Evolutionary conservation across 176 grass and related monocot genomes (phyloP), one percentile per base, ranked within the genome.

Genomic region (Saccharum spontaneum): DNA sequence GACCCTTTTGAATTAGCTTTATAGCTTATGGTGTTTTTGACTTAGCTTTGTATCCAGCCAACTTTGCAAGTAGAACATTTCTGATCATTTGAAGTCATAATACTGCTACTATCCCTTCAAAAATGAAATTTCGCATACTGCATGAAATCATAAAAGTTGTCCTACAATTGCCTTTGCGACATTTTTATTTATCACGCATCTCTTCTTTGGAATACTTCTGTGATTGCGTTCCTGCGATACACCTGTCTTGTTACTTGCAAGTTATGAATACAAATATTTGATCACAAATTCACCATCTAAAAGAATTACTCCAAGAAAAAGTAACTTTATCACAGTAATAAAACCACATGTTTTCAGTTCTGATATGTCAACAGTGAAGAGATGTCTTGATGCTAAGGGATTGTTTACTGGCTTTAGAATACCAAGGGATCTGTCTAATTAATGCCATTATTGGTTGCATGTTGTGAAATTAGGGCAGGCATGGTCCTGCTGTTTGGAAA

Each of bases 71-170:
- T 57, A 57, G 12, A 26, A 66, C 63, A 30, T 48, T 60, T 90
- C 26, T 71, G 71, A 43, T 72, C 36, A 45, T 61, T 68, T 1
- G 22, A 50, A 65, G 14, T 44, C 54, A 69, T 50, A 37, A 61
- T 49, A 75, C 10, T 69, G 26, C 44, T 80, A 1, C 38, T 81
- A 22, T 65, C 17, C 43, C 22, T 71, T 10, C 68, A 72, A 8
- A 69, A 61, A 82, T 73, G 81, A 73, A 46, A 55, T 83, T 73
- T 76, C 72, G 11, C 30, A 73, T 75, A 74, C 48, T 50, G 24
- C 28, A 3, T 16, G 59, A 26, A 83, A 18, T 48, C 46, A 74
- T 83, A 43, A 73, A 63, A 79, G 37, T 37, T 60, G 37, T 55
- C 40, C 6, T 83, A 59, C 30, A 20, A 23, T 59, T 67, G 8